phyloP scores from a whole-genome alignment of 1,284 basidiomycete species.

The Austropuccinia psidii region DNA sequence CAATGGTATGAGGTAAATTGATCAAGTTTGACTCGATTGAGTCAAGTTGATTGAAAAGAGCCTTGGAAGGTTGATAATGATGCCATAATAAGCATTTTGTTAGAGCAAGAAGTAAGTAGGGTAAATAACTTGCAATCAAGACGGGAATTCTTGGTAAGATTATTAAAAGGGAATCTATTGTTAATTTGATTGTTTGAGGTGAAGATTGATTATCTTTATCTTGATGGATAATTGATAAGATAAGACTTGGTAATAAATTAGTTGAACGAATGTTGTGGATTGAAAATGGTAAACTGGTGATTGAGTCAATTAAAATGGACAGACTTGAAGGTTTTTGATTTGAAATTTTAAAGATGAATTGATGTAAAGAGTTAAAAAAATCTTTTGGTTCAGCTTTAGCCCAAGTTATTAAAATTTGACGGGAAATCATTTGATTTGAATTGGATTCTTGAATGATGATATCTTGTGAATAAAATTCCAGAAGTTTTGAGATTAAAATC shows the following conservation, averaged over 20 bases:
- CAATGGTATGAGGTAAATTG: not conserved
- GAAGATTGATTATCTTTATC: not conserved
- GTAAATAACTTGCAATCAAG: not conserved
- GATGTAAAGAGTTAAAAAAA: not conserved
- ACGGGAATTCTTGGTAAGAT: slow-evolving; percentile 8
- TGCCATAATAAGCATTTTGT: not conserved
- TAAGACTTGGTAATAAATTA: not conserved
- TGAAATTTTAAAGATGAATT: not conserved
- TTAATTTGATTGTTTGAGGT: not conserved
- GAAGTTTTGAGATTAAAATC: too few relatives aligned
- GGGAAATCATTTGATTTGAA: too few relatives aligned
- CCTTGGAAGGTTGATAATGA: not conserved
- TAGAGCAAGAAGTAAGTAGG: slow-evolving; percentile 2
- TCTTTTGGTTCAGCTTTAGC: not conserved
- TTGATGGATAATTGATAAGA: not conserved
- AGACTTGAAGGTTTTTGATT: not conserved
- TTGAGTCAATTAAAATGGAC: not conserved
- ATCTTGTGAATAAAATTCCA: too few relatives aligned
- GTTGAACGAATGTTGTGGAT: not conserved
- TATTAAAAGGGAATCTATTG: slow-evolving; percentile 2
- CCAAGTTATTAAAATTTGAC: not conserved
- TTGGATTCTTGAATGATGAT: too few relatives aligned
- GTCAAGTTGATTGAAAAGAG: not conserved
- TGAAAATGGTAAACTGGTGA: not conserved
- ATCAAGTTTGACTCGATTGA: not conserved